Percentiles rank a stretch among this genome's conserved stretches.
Conservation (phyloP, 768 basidiomycete species). For the Ramaria rubella region DNA sequence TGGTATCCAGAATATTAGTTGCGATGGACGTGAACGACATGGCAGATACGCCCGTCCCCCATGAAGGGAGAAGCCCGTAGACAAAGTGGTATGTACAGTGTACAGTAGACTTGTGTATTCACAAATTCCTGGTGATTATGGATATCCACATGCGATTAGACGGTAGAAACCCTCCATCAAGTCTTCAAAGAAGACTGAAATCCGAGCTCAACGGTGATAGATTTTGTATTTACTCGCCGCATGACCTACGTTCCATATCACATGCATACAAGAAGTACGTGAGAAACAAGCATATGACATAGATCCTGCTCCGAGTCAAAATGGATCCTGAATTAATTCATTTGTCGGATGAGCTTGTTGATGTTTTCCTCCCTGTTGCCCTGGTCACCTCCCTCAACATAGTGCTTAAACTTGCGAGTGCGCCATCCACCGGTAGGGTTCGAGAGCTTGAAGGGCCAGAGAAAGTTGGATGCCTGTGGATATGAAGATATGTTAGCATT, state of each 20-base stretch:
- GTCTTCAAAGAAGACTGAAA: too few relatives aligned
- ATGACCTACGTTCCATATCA: not conserved
- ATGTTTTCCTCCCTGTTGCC: slow-evolving; percentile 96
- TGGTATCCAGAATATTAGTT: slow-evolving; percentile 62
- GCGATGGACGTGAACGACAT: slow-evolving; percentile 54
- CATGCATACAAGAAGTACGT: not conserved
- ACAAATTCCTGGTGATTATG: too few relatives aligned
- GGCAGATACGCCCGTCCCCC: slow-evolving; percentile 23
- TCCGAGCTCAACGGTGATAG: not conserved
- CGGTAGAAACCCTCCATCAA: too few relatives aligned
- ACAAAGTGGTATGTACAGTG: too few relatives aligned
- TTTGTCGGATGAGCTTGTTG: slow-evolving; percentile 94
- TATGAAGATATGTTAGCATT: not conserved
- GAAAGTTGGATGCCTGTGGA: slow-evolving; percentile 82
- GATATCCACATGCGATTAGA: too few relatives aligned
- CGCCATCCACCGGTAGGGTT: slow-evolving; percentile 99
- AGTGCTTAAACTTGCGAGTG: slow-evolving; percentile 96
- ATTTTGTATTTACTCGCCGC: not conserved
- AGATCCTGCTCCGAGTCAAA: not conserved
- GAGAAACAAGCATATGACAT: not conserved
- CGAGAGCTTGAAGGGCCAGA: slow-evolving; percentile 99
- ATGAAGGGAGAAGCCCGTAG: not conserved
- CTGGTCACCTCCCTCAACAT: slow-evolving; percentile 92
- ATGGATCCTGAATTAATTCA: slow-evolving; percentile 53
- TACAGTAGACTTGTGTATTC: too few relatives aligned